Evolutionary conservation across 305 asterid genomes (phyloP), one percentile per base, ranked within the genome.

Genomic region (Solanum chacoense): DNA sequence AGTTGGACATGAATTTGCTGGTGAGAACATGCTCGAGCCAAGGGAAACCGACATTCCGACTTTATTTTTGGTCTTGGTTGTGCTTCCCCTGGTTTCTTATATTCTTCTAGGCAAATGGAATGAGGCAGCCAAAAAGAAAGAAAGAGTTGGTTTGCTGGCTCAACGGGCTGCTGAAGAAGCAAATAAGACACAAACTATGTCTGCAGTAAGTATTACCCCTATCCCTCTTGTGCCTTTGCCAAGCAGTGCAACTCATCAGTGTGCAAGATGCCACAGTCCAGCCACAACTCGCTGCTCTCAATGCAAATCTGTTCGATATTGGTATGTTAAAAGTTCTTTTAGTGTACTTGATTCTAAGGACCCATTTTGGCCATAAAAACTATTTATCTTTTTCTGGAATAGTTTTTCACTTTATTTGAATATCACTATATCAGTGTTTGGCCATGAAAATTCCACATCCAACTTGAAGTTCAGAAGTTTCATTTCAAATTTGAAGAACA

Each of bases 11-110:
- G 94, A 96, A 91, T 93, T 91, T 93, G 94, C 92, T 93, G 90
- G 93, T 90, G 91, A 88, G 96, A 98, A 92, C 93, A 96, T 96
- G 98, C 98, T 96, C 86, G 93, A 91, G 92, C 98, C 96, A 93
- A 96, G 94, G 92, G 94, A 91, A 93, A 93, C 95, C 92, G 94
- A 95, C 92, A 81, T 93, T 89, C 94, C 94, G 20, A 95, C 90
- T 89, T 90, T 94, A 85, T 91, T 95, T 90, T 90, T 95, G 88
- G 92, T 95, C 91, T 92, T 95, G 73, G 91, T 96, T 71, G 94
- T 94, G 94, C 94, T 96, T 94, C 98, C 98, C 92, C 92, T 96
- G 85, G 94, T 92, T 92, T 87, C 93, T 77, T 96, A 95, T 88
- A 85, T 96, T 91, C 83, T 96, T 87, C 93, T 96, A 89, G 98